These are phyloP conservation scores for Phytophthora multivora DNA, from an alignment of 352 stramenopile species.

Conservation along the genomic window DNA sequence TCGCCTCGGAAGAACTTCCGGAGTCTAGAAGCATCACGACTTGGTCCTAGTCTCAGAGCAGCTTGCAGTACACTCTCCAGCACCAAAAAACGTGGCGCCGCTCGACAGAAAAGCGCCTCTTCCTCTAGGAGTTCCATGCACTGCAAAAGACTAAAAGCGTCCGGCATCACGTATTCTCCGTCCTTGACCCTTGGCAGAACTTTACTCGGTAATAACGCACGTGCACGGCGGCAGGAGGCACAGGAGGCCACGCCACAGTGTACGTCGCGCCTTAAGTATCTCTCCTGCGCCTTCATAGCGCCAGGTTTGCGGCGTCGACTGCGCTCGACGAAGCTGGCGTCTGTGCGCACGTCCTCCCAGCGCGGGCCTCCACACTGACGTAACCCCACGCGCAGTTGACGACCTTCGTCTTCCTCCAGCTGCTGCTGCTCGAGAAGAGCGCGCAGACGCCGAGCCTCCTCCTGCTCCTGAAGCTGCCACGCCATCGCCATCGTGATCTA, in stretches of 20 bases:
- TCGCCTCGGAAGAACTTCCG: slow-evolving; percentile 67
- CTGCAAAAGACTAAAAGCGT: slow-evolving; percentile 71
- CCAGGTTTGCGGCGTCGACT: slow-evolving; percentile 77
- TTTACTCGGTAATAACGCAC: slow-evolving; percentile 32
- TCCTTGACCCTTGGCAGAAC: slow-evolving; percentile 38
- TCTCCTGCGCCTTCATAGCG: slow-evolving; percentile 67
- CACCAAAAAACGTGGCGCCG: slow-evolving; percentile 58
- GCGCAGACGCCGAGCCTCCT: slow-evolving; percentile 31
- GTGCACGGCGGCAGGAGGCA: slow-evolving; percentile 33
- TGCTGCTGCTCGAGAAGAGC: slow-evolving; percentile 24
- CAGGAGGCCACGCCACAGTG: slow-evolving; percentile 70
- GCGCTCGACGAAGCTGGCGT: slow-evolving; percentile 74
- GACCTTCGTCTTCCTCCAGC: slow-evolving; percentile 30
- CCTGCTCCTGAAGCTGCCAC: slow-evolving; percentile 44
- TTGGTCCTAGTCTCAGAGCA: slow-evolving; percentile 67
- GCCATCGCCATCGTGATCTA: slow-evolving; percentile 24
- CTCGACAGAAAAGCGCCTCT: slow-evolving; percentile 48
- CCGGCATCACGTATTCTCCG: slow-evolving; percentile 69
- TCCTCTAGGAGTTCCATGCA: slow-evolving; percentile 82
- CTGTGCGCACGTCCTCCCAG: slow-evolving; percentile 63
- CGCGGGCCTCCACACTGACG: slow-evolving; percentile 24
- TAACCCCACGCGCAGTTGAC: slow-evolving; percentile 28
- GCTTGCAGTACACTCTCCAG: slow-evolving; percentile 73
- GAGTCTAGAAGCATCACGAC: slow-evolving; percentile 65
- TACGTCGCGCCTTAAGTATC: slow-evolving; percentile 74